Conservation (phyloP, 2,329 filamentous ascomycete genomes). For the Dryadomyces quercivorus region DNA sequence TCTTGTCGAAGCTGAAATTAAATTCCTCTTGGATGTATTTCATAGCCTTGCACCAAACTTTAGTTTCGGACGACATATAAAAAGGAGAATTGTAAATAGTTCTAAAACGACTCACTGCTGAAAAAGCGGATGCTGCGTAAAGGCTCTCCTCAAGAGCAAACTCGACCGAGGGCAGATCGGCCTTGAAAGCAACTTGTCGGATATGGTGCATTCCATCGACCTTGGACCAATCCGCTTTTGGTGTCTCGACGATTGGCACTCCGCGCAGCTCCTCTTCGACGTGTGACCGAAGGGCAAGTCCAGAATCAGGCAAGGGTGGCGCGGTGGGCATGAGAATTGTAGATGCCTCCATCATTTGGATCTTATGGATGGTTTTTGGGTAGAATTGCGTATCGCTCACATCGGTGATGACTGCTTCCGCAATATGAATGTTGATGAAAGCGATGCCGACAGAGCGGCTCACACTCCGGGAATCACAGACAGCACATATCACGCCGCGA, state of each 20-base stretch:
- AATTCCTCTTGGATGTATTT: slow-evolving; percentile 68
- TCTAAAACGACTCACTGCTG: slow-evolving; percentile 49
- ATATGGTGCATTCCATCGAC: slow-evolving; percentile 65
- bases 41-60: slow-evolving; percentile 43
- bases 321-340: slow-evolving; percentile 68
- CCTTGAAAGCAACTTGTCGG: slow-evolving; percentile 62
- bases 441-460: slow-evolving; percentile 75
- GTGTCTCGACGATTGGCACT: slow-evolving; percentile 47
- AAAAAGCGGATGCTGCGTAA: slow-evolving; percentile 73
- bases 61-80: slow-evolving; percentile 4
- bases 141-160: slow-evolving; percentile 72
- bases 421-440: slow-evolving; percentile 76
- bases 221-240: slow-evolving; percentile 75
- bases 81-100: no score
- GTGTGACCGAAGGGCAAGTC: slow-evolving; percentile 28
- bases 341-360: slow-evolving; percentile 67
- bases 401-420: slow-evolving; percentile 75
- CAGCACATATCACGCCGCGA: slow-evolving; percentile 51
- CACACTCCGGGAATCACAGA: slow-evolving; percentile 79
- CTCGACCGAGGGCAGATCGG: slow-evolving; percentile 72
- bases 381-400: slow-evolving; percentile 92
- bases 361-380: slow-evolving; percentile 74
- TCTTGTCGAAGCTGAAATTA: slow-evolving; percentile 55
- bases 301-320: slow-evolving; percentile 57
- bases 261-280: slow-evolving; percentile 8